These are phyloP conservation scores for Anastatica hierochuntica DNA, from an alignment of 345 rosid genomes.

Conservation along the genomic window DNA sequence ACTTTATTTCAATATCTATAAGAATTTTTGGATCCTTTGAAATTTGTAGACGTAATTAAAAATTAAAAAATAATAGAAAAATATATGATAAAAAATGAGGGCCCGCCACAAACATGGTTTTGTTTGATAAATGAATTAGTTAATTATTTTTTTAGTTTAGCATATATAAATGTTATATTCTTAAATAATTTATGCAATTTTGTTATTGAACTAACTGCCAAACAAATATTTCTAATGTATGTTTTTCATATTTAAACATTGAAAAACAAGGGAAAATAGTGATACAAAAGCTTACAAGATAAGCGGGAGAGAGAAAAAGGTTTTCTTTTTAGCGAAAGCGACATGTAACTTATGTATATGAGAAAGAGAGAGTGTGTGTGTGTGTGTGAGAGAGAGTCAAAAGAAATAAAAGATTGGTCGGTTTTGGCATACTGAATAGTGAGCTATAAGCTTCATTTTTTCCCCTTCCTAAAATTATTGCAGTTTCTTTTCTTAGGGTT, in stretches of 20 bases:
- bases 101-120: no score
- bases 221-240: constrained; percentile 3
- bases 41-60: no score
- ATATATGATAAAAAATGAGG: no score
- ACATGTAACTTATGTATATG: constrained; percentile 26
- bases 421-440: constrained; percentile 14
- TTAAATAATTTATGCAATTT: no score
- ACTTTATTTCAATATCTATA: no score
- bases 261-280: constrained; percentile 11
- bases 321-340: constrained; percentile 53
- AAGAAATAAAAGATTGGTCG: constrained; percentile 26
- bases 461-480: constrained; percentile 14
- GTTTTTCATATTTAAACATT: background rate
- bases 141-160: no score
- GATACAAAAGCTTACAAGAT: constrained; percentile 38
- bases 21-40: no score
- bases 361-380: background rate
- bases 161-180: no score
- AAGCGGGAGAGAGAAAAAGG: constrained; percentile 53
- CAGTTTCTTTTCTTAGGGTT: constrained; percentile 22
- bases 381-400: constrained; percentile 4
- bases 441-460: background rate
- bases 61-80: no score
- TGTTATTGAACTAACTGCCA: no score
- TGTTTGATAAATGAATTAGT: no score